phyloP scores from a whole-genome alignment of 1,284 basidiomycete genomes.

The Dichomitus squalens region DNA sequence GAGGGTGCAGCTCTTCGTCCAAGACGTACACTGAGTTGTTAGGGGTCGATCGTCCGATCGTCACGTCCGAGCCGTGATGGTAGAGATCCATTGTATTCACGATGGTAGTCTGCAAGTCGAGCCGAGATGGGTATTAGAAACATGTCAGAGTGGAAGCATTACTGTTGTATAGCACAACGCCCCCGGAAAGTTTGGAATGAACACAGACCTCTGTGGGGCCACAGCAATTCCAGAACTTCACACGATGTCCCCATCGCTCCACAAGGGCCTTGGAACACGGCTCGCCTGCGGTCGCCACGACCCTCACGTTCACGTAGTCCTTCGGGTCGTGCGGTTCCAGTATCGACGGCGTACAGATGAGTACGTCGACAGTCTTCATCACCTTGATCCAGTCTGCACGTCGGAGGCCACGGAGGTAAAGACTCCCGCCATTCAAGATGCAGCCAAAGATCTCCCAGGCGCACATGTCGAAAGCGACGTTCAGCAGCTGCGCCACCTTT shows the following conservation, averaged over 20 bases:
- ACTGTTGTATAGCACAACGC: too few species aligned
- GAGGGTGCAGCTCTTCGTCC: conserved; percentile 45
- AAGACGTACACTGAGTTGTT: conserved; percentile 58
- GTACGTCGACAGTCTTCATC: conserved; percentile 52
- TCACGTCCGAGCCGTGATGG: conserved; percentile 38
- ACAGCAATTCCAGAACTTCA: conserved; percentile 44
- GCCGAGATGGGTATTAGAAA: neutral
- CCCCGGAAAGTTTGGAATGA: too few species aligned
- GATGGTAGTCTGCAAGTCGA: conserved; percentile 39
- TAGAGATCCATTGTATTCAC: conserved; percentile 56
- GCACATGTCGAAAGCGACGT: conserved; percentile 60
- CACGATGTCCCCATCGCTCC: conserved; percentile 44
- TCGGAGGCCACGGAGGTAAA: conserved; percentile 51
- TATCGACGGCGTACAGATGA: conserved; percentile 57
- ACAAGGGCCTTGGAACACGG: conserved; percentile 54
- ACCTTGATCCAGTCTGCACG: conserved; percentile 51
- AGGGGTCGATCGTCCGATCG: conserved; percentile 52
- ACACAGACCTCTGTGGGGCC: conserved; percentile 43
- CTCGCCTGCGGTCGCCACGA: conserved; percentile 55
- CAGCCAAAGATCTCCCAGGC: conserved; percentile 58
- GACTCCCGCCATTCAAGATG: conserved; percentile 51
- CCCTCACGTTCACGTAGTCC: conserved; percentile 53
- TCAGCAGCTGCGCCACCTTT: conserved; percentile 54
- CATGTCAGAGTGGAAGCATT: too few species aligned
- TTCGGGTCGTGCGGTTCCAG: conserved; percentile 48